Base-by-base conservation (phyloP, 345 rosid species). In the Anacardium occidentale region DNA sequence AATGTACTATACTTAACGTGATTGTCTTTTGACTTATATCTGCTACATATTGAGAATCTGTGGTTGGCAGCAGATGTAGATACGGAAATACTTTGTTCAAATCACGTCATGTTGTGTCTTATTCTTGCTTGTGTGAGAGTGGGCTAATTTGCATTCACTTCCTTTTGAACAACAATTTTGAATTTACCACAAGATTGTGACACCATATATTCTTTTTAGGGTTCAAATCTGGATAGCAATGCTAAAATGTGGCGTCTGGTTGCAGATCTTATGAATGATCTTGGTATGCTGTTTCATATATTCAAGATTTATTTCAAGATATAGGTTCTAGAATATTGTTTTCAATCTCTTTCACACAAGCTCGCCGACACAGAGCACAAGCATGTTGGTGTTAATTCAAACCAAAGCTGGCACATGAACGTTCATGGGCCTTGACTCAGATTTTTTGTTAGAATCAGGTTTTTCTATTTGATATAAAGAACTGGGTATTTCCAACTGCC, bases 181-280 rank as follows among this genome's bases (percentile, higher is more conserved):
- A 55, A 17, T 25, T 26, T 44, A 45, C 13, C 0, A 71, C 25
- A 21, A 57, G 63, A 67, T 64, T 11, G 24, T 67, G 51, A 76
- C 37, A 64, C 44, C 13, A 55, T 20, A 10, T 52, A 29, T 37
- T 63, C 42, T 20, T 64, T 9, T 72, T 74, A 94, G 98, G 98
- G 98, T 60, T 94, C 98, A 58, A 85, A 86, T 80, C 83, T 94
- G 74, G 97, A 94, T 83, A 83, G 96, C 77, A 81, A 94, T 83
- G 97, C 98, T 52, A 94, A 91, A 89, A 89, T 84, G 94, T 94
- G 98, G 98, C 94, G 97, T 68, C 77, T 91, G 85, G 93, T 91
- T 52, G 98, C 98, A 12, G 98, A 94, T 80, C 83, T 94, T 74
- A 91, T 90, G 97, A 94, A 94, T 68, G 98, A 94, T 82, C 87